Evolutionary conservation across 805 yeast genomes (phyloP).

Genomic region (Diddensiella transvaalensis): DNA sequence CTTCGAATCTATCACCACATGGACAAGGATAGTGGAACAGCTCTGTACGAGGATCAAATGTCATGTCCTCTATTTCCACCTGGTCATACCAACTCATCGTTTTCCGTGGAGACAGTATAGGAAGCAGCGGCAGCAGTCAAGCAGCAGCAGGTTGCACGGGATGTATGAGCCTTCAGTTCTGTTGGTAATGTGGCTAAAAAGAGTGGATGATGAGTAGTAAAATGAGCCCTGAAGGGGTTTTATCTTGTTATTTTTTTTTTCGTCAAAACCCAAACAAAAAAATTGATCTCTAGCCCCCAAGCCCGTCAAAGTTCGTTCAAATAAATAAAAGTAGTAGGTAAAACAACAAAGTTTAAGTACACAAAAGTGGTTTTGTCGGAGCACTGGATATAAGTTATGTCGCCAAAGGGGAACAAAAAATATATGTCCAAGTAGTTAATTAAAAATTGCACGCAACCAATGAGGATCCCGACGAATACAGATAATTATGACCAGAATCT

Average conservation of each 20-base stretch:
- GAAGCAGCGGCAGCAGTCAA: too few relatives aligned
- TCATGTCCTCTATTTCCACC: slow-evolving; percentile 95
- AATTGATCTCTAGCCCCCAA: too few relatives aligned
- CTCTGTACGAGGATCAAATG: slow-evolving; percentile 78
- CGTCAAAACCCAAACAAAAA: too few relatives aligned
- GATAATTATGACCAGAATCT: background rate
- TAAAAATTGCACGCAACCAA: background rate
- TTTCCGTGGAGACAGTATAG: too few relatives aligned
- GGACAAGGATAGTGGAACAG: slow-evolving; percentile 95
- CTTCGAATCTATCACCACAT: slow-evolving; percentile 93
- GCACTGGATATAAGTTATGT: too few relatives aligned
- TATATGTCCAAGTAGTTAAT: background rate
- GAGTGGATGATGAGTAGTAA: too few relatives aligned
- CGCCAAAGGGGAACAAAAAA: background rate
- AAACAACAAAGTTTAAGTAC: too few relatives aligned
- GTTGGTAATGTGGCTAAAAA: background rate
- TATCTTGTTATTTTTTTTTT: too few relatives aligned
- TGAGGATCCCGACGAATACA: background rate
- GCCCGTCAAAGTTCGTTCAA: too few relatives aligned
- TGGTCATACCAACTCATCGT: slow-evolving; percentile 68
- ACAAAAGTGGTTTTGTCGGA: too few relatives aligned
- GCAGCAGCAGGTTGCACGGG: background rate
- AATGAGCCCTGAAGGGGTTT: too few relatives aligned
- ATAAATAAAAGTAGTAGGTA: too few relatives aligned
- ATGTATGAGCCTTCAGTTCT: background rate